These are phyloP conservation scores for Lyophyllum atratum DNA, from an alignment of 768 basidiomycete genomes.

Conservation along the genomic window DNA sequence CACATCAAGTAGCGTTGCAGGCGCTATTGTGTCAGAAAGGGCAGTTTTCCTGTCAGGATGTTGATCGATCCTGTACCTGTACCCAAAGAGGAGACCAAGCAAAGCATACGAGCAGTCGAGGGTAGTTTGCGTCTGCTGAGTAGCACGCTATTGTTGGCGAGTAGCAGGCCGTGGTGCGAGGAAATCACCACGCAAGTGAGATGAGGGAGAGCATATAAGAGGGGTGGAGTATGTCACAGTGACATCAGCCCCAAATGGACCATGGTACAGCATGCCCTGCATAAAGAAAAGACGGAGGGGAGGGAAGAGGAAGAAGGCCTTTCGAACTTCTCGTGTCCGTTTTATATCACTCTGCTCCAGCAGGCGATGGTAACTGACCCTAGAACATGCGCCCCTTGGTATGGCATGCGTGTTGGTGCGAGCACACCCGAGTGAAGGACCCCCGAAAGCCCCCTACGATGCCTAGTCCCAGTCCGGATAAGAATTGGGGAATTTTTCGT, in stretches of 20 bases:
- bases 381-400: conserved; percentile 1
- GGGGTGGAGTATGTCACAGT: too few relatives aligned
- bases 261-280: not conserved
- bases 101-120: too few relatives aligned
- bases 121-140: too few relatives aligned
- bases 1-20: not conserved
- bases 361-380: conserved; percentile 5
- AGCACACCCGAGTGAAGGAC: not conserved
- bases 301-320: not conserved
- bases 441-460: too few relatives aligned
- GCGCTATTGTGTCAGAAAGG: not conserved
- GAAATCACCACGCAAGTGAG: too few relatives aligned
- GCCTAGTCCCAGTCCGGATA: too few relatives aligned
- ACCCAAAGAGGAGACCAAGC: too few relatives aligned
- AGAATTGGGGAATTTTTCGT: too few relatives aligned
- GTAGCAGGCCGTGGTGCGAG: too few relatives aligned
- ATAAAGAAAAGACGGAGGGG: not conserved
- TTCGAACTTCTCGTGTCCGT: conserved; percentile 5
- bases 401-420: conserved; percentile 11
- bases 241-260: not conserved
- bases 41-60: not conserved
- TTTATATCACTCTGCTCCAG: conserved; percentile 10
- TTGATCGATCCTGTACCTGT: too few relatives aligned
- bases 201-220: not conserved
- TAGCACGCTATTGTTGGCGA: too few relatives aligned